Evolutionary conservation across 495 filamentous ascomycete genomes (phyloP).

Genomic region (Daldinia concentrica): DNA sequence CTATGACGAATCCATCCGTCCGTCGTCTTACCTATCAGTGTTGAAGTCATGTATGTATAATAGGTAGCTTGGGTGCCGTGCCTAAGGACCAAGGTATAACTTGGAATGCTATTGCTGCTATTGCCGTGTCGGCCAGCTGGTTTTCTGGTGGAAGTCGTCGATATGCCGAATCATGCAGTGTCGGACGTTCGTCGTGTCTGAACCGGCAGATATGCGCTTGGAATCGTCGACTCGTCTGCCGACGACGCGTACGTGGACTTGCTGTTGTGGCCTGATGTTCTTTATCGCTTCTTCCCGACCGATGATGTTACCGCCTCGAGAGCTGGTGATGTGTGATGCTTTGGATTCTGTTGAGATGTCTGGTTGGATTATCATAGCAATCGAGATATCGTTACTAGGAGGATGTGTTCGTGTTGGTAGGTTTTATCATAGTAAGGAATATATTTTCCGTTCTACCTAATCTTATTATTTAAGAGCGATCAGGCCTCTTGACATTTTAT

Average conservation of each 20-base stretch:
- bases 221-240: background rate
- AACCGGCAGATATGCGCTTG: conserved; percentile 12
- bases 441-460: background rate
- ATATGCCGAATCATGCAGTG: background rate
- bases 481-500: background rate
- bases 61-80: background rate
- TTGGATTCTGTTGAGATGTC: background rate
- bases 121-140: background rate
- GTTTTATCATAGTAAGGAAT: background rate
- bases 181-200: conserved; percentile 9
- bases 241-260: conserved; percentile 8
- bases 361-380: background rate
- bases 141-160: background rate
- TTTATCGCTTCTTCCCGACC: background rate
- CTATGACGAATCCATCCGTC: too few species aligned
- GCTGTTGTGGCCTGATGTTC: background rate
- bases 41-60: background rate
- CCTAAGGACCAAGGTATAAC: background rate
- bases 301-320: background rate
- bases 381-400: background rate
- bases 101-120: background rate
- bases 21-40: too few species aligned
- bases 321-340: too few species aligned
- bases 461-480: conserved; percentile 3
- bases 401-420: background rate